These are phyloP conservation scores for Cruciata laevipes DNA, from an alignment of 257 asterid genomes.

Conservation along the genomic window DNA sequence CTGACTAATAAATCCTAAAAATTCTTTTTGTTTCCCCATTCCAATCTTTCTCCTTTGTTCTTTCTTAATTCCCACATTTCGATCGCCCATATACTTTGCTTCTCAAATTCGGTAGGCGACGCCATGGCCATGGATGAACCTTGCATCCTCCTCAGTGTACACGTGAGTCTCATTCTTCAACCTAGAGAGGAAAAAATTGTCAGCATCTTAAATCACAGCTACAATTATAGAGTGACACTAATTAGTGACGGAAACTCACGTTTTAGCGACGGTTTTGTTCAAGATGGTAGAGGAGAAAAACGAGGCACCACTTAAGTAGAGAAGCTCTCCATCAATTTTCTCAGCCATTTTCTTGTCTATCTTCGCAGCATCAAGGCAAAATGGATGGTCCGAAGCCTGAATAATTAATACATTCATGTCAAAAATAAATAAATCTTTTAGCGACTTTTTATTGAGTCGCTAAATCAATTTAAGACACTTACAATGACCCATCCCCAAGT, in stretches of 20 bases:
- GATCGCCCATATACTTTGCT: conserved; percentile 26
- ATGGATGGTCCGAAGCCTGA: conserved; percentile 89
- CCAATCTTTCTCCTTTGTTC: neutral
- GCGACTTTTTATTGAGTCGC: neutral
- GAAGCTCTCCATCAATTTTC: conserved; percentile 71
- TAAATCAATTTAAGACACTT: conserved; percentile 24
- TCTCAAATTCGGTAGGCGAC: conserved; percentile 55
- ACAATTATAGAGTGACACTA: neutral
- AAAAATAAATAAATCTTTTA: no score
- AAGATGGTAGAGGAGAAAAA: conserved; percentile 83
- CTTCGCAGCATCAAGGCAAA: conserved; percentile 68
- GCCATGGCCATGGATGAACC: conserved; percentile 95
- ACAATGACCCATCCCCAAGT: conserved; percentile 99
- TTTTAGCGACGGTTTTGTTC: conserved; percentile 77
- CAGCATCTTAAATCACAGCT: no score
- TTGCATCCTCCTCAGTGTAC: conserved; percentile 87
- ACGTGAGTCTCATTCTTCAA: conserved; percentile 86
- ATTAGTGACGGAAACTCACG: conserved; percentile 31
- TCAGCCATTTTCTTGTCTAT: conserved; percentile 83
- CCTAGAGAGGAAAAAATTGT: conserved; percentile 21
- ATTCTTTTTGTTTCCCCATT: neutral
- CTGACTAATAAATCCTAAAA: conserved; percentile 22
- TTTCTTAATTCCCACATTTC: conserved; percentile 5
- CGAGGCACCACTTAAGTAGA: conserved; percentile 81
- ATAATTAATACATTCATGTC: neutral